Evolutionary conservation across 495 filamentous ascomycete genomes (phyloP).

Genomic region (Xylaria curta): DNA sequence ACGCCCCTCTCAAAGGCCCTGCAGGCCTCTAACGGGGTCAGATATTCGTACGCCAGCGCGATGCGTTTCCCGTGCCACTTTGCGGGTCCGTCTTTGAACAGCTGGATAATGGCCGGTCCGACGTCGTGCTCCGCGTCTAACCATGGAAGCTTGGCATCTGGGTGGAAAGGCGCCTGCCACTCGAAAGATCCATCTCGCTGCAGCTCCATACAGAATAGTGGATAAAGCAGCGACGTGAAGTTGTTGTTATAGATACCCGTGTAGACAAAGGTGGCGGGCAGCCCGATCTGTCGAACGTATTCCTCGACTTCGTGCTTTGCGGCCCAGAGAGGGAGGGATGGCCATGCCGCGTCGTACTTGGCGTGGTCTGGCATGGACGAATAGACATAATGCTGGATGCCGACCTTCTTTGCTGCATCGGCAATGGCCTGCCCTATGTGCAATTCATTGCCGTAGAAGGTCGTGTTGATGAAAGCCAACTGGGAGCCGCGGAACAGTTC

Average conservation of each 20-base stretch:
- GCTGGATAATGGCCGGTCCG: conserved; percentile 90
- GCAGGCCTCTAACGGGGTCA: conserved; percentile 84
- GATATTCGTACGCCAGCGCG: conserved; percentile 88
- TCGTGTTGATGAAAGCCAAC: conserved; percentile 96
- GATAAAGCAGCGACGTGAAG: conserved; percentile 92
- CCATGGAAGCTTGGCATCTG: conserved; percentile 89
- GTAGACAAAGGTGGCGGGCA: conserved; percentile 92
- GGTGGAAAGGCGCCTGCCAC: conserved; percentile 95
- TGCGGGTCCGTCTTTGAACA: conserved; percentile 89
- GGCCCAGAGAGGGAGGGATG: conserved; percentile 86
- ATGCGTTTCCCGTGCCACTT: conserved; percentile 94
- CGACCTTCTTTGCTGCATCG: conserved; percentile 84
- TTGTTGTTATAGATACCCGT: conserved; percentile 99
- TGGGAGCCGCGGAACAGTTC: conserved; percentile 82
- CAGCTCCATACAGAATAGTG: conserved; percentile 91
- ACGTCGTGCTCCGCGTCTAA: conserved; percentile 97
- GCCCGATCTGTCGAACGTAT: conserved; percentile 80
- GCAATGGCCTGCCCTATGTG: conserved; percentile 85
- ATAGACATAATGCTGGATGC: conserved; percentile 91
- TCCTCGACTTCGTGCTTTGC: conserved; percentile 91
- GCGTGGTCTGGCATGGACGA: conserved; percentile 97
- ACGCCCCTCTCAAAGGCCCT: conserved; percentile 78
- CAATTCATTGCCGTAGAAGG: conserved; percentile 95
- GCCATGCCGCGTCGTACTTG: conserved; percentile 70
- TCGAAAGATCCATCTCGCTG: conserved; percentile 82